Evolutionary conservation across 768 basidiomycete species (phyloP).

Genomic region (Panellus pusillus): DNA sequence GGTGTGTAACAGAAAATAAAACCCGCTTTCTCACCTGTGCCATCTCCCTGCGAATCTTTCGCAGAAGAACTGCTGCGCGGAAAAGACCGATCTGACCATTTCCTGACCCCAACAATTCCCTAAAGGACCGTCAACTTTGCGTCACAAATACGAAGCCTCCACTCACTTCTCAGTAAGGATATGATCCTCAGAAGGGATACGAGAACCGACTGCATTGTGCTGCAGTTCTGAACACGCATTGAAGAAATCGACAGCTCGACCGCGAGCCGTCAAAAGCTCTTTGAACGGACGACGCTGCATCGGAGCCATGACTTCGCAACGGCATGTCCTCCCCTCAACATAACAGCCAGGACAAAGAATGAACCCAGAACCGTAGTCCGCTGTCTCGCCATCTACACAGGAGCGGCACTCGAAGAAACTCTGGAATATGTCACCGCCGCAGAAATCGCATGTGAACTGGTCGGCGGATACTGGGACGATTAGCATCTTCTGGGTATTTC

Average conservation of each 20-base stretch:
- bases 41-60: slow-evolving; percentile 20
- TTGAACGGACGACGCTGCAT: slow-evolving; percentile 55
- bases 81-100: slow-evolving; percentile 27
- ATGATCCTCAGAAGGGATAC: background rate
- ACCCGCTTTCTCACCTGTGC: background rate
- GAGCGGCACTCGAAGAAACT: slow-evolving; percentile 71
- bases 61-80: slow-evolving; percentile 39
- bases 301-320: slow-evolving; percentile 60
- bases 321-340: slow-evolving; percentile 74
- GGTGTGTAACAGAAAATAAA: no score
- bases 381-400: slow-evolving; percentile 35
- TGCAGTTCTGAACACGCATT: background rate
- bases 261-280: slow-evolving; percentile 44
- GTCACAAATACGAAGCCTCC: background rate
- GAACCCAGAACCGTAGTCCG: slow-evolving; percentile 41
- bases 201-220: background rate
- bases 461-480: slow-evolving; percentile 3
- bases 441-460: slow-evolving; percentile 69
- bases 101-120: slow-evolving; percentile 22
- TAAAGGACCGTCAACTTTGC: background rate
- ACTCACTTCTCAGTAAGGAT: slow-evolving; percentile 1
- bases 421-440: slow-evolving; percentile 78
- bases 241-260: slow-evolving; percentile 27
- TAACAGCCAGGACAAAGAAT: slow-evolving; percentile 72
- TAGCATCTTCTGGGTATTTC: slow-evolving; percentile 22